Evolutionary conservation across 2,329 filamentous ascomycete genomes (phyloP).

Genomic region (Pseudogymnoascus sp.): DNA sequence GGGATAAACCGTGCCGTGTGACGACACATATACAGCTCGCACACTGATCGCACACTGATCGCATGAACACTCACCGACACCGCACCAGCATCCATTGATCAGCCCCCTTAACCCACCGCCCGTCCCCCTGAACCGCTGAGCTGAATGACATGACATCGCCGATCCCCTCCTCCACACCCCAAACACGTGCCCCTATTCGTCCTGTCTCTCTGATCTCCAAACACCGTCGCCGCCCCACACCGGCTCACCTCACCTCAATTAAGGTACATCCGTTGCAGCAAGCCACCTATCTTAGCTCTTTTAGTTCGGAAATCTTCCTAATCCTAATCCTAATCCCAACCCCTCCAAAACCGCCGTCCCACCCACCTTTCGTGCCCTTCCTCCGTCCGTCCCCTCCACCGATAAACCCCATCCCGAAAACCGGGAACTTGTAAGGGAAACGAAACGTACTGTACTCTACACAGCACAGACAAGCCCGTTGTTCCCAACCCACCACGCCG

Average conservation of each 20-base stretch:
- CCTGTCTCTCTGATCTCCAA: not conserved
- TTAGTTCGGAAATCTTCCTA: not conserved
- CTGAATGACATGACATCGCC: not conserved
- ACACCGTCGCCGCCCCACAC: not conserved
- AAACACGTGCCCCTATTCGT: not conserved
- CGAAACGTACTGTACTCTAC: not conserved
- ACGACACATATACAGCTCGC: not conserved
- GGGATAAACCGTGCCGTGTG: not conserved
- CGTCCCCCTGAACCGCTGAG: slow-evolving; percentile 1
- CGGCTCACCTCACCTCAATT: not conserved
- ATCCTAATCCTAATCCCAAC: not conserved
- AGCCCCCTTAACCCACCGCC: not conserved
- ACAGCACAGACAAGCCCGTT: not conserved
- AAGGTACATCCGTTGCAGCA: not conserved
- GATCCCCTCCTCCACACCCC: not conserved
- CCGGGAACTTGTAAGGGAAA: not conserved
- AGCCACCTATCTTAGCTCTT: not conserved
- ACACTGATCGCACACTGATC: not conserved
- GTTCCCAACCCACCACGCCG: not conserved
- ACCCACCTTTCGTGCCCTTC: not conserved
- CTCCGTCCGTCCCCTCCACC: not conserved
- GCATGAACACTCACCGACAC: not conserved
- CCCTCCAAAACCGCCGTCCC: not conserved
- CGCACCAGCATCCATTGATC: not conserved
- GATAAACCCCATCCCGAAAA: not conserved